These are phyloP conservation scores for Beauveria bassiana DNA, from an alignment of 2,329 filamentous ascomycete species.

Conservation along the genomic window DNA sequence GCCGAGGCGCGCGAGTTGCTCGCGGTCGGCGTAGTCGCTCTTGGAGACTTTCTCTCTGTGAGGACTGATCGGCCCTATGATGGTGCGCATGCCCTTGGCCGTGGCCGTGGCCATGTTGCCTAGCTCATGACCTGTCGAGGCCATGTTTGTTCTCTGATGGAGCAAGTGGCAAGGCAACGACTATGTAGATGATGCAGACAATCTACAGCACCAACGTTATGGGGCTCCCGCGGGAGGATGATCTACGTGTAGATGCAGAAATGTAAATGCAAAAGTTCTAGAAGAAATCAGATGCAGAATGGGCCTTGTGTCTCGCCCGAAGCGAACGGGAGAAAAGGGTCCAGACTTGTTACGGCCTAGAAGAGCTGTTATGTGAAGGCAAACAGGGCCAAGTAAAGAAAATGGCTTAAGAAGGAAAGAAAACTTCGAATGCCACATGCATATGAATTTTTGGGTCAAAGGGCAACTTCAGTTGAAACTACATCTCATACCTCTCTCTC, in stretches of 20 bases:
- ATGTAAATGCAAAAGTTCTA: not conserved
- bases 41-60: not conserved
- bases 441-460: not conserved
- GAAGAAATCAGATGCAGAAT: not conserved
- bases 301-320: not conserved
- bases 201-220: not conserved
- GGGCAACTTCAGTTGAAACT: not conserved
- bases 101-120: constrained; percentile 8
- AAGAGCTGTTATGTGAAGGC: not conserved
- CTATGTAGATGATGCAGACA: not conserved
- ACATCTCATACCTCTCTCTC: not conserved
- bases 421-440: not conserved
- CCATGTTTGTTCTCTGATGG: not conserved
- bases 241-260: not conserved
- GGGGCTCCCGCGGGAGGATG: not conserved
- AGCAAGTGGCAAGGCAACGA: not conserved
- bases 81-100: not conserved
- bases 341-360: not conserved
- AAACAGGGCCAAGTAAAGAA: not conserved
- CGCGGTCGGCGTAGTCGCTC: constrained; percentile 1
- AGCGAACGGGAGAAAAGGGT: not conserved
- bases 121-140: not conserved
- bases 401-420: not conserved
- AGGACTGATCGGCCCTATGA: not conserved
- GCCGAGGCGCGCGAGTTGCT: constrained; percentile 9